A percentile compares a stretch with the other conserved stretches of the same genome.
Conservation (phyloP, 805 yeast species). For the Candida chilensis region DNA sequence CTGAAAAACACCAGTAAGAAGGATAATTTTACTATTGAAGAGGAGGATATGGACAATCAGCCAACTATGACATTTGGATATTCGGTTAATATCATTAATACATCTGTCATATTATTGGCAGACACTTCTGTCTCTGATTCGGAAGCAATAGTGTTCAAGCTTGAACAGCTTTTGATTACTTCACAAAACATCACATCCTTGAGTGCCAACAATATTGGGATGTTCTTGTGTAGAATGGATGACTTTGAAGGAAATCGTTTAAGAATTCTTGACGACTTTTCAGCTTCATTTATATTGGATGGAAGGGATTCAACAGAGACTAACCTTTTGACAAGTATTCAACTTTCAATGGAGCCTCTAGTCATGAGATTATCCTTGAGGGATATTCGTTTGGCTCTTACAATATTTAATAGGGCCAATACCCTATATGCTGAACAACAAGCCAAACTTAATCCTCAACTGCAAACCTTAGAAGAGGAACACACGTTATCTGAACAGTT, state of each 20-base stretch:
- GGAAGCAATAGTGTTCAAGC: slow-evolving; percentile 85
- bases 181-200: slow-evolving; percentile 60
- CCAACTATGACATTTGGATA: slow-evolving; percentile 27
- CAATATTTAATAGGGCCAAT: slow-evolving; percentile 66
- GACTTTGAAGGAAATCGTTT: slow-evolving; percentile 49
- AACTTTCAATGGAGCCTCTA: slow-evolving; percentile 70
- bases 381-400: slow-evolving; percentile 75
- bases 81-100: slow-evolving; percentile 63
- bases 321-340: slow-evolving; percentile 52
- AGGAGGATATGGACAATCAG: slow-evolving; percentile 2
- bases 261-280: slow-evolving; percentile 83
- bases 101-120: slow-evolving; percentile 73
- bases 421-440: slow-evolving; percentile 25
- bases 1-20: slow-evolving; percentile 7
- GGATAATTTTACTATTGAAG: slow-evolving; percentile 2
- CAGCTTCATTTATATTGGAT: slow-evolving; percentile 68
- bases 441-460: slow-evolving; percentile 7
- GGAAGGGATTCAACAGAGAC: slow-evolving; percentile 53
- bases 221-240: slow-evolving; percentile 77
- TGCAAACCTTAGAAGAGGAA: slow-evolving; percentile 6
- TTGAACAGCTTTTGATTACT: slow-evolving; percentile 67
- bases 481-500: slow-evolving; percentile 51
- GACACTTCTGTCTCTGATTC: slow-evolving; percentile 62
- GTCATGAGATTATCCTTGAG: slow-evolving; percentile 75
- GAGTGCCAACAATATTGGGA: slow-evolving; percentile 71